phyloP scores from a whole-genome alignment of 1,284 basidiomycete genomes.

The Golubevia pallescens region DNA sequence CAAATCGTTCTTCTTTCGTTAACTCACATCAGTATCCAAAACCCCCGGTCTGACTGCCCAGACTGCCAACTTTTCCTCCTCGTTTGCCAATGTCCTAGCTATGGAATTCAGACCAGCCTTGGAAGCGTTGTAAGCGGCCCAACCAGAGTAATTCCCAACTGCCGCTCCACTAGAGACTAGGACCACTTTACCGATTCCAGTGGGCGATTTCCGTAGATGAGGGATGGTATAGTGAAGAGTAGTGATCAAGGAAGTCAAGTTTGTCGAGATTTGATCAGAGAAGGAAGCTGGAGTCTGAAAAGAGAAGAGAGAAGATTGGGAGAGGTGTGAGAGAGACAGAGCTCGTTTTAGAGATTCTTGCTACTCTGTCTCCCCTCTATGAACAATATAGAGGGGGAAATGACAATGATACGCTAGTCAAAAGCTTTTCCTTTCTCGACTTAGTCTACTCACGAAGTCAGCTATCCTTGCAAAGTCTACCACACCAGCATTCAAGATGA shows the following conservation, averaged over 20 bases:
- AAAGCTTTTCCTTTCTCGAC: too few species aligned
- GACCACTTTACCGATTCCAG: slow-evolving; percentile 31
- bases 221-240: slow-evolving; percentile 37
- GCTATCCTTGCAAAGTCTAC: slow-evolving; percentile 20
- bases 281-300: slow-evolving; percentile 20
- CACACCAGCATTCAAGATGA: slow-evolving; percentile 56
- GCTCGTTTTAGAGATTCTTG: too few species aligned
- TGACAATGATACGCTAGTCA: too few species aligned
- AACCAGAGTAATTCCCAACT: slow-evolving; percentile 33
- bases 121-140: slow-evolving; percentile 51
- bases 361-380: too few species aligned
- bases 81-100: slow-evolving; percentile 48
- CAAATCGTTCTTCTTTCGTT: slow-evolving; percentile 6
- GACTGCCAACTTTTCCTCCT: slow-evolving; percentile 39
- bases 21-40: slow-evolving; percentile 52
- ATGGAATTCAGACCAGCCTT: slow-evolving; percentile 58
- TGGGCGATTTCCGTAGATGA: slow-evolving; percentile 25
- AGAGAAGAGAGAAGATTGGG: not conserved
- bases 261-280: slow-evolving; percentile 41
- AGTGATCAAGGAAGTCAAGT: slow-evolving; percentile 46
- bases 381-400: too few species aligned
- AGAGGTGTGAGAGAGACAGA: too few species aligned
- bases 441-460: slow-evolving; percentile 8
- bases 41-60: slow-evolving; percentile 54
- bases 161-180: slow-evolving; percentile 53